phyloP scores from a whole-genome alignment of 495 filamentous ascomycete genomes.

The Xylaria intraflava region DNA sequence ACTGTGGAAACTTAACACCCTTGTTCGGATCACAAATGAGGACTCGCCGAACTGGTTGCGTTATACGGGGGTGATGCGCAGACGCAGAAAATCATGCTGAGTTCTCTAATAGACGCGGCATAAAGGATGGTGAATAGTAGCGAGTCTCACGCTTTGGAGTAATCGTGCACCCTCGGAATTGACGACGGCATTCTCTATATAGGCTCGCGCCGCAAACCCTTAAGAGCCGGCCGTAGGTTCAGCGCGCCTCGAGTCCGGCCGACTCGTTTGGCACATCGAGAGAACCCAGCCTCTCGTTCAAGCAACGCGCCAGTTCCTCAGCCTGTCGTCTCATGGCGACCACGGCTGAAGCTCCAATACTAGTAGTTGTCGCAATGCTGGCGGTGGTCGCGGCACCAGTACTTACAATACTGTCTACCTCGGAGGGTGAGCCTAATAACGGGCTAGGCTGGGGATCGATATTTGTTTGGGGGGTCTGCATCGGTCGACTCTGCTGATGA shows the following conservation, averaged over 20 bases:
- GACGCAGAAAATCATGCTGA: not conserved
- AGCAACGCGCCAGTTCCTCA: slow-evolving; percentile 40
- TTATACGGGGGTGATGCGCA: too few relatives aligned
- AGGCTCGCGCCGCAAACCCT: not conserved
- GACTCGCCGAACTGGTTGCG: not conserved
- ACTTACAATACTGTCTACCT: slow-evolving; percentile 28
- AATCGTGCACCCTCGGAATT: not conserved
- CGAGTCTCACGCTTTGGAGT: not conserved
- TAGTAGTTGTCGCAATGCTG: slow-evolving; percentile 20
- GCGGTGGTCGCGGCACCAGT: slow-evolving; percentile 25
- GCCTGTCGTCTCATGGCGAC: slow-evolving; percentile 39
- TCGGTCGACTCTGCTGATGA: slow-evolving; percentile 14
- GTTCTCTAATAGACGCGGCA: not conserved
- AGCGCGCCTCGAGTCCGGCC: slow-evolving; percentile 23
- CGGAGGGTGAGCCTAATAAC: slow-evolving; percentile 29
- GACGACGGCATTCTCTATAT: not conserved
- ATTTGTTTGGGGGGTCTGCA: slow-evolving; percentile 9
- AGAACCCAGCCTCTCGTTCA: slow-evolving; percentile 37
- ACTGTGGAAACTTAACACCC: not conserved
- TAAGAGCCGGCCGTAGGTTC: not conserved
- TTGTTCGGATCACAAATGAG: not conserved
- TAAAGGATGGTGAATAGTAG: not conserved
- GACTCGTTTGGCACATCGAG: slow-evolving; percentile 40
- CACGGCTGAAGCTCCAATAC: slow-evolving; percentile 24
- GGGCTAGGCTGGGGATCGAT: slow-evolving; percentile 12